Evolutionary conservation across 106 monocot genomes (phyloP).

Genomic region (Dioscorea dumetorum): DNA sequence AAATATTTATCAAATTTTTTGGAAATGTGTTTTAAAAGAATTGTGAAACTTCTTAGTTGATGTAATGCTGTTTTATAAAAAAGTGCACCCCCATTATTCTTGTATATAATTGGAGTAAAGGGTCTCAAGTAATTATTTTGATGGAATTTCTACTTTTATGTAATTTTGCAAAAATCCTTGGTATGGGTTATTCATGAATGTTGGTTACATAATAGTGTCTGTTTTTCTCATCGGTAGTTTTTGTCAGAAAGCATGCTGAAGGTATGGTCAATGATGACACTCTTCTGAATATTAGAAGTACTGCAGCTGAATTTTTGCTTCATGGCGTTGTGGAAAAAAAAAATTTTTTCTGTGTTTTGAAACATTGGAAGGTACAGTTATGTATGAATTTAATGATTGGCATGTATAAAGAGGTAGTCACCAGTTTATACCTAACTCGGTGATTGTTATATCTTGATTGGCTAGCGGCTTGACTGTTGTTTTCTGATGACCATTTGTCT

Average conservation of each 20-base stretch:
- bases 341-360: too few relatives aligned
- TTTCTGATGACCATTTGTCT: neutral
- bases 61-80: neutral
- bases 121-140: slow-evolving; percentile 63
- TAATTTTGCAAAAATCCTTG: neutral
- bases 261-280: slow-evolving; percentile 65
- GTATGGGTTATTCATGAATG: neutral
- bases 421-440: too few relatives aligned
- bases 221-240: slow-evolving; percentile 67
- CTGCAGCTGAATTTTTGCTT: slow-evolving; percentile 60
- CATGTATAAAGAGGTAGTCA: too few relatives aligned
- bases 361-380: too few relatives aligned
- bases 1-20: too few relatives aligned
- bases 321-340: neutral
- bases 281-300: slow-evolving; percentile 85
- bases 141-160: neutral
- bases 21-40: too few relatives aligned
- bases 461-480: too few relatives aligned
- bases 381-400: too few relatives aligned
- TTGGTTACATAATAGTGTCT: neutral
- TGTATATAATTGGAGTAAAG: slow-evolving; percentile 89
- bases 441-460: too few relatives aligned
- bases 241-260: slow-evolving; percentile 92
- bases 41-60: too few relatives aligned
- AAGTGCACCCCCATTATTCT: slow-evolving; percentile 89